Base-by-base conservation (phyloP, 495 filamentous ascomycete species). In the Polyplosphaeria fusca region DNA sequence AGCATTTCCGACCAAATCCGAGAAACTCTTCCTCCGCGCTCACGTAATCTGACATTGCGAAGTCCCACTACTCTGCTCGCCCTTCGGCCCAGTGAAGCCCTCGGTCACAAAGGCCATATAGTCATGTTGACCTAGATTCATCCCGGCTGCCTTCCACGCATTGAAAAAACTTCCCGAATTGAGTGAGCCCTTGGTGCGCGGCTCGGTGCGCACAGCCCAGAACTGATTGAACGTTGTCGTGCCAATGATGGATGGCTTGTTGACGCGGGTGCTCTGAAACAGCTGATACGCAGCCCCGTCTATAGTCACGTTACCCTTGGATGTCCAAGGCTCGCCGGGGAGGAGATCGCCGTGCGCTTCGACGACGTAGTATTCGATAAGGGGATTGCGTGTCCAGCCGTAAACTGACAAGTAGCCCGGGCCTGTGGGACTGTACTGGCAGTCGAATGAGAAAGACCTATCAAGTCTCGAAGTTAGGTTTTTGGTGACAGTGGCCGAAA, bases 361-460 rank as follows among this genome's bases (percentile, higher is more conserved):
- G 48, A 84, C 66, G 49, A 86, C 75, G 70, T 84, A 85, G 71
- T 82, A 84, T 60, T 86, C 82, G 48, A 84, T 72, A 3, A 85
- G 73, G 0, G 83, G 82, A 67, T 74, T 74, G 4, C 68, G 73
- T 25, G 80, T 83, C 83, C 81, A 85, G 43, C 81, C 81, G 64
- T 85, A 84, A 55, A 86, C 68, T 42, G 80, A 60, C 28, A 86
- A 75, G 61, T 84, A 84, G 32, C 75, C 73, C 9, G 81, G 81
- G 16, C 82, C 82, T 5, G 71, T 74, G 40, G 81, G 76, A 19
- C 67, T 73, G 73, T 81, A 84, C 25, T 64, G 68, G 20, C 78
- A 81, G 4, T 60, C 66, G 68, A 79, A 86, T 41, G 65, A 77
- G 53, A 85, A 77, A 1, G 55, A 43, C 35, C 55, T 58, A 9